These are phyloP conservation scores for Apocynum venetum DNA, from an alignment of 257 asterid species.

Conservation along the genomic window DNA sequence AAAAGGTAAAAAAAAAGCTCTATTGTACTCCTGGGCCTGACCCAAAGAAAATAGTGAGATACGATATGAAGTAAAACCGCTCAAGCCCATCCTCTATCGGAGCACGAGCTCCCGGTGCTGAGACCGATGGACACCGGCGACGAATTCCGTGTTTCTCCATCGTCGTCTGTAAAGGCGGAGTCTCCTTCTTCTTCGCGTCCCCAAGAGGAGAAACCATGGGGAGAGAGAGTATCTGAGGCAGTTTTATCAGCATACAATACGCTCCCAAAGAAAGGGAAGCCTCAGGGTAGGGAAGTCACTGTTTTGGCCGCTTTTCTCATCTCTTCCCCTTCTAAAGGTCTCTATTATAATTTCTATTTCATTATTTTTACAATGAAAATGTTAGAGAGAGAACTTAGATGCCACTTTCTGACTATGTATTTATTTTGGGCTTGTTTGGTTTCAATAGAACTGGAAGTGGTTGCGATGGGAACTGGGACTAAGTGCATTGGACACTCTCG, in stretches of 20 bases:
- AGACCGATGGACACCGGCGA: not conserved
- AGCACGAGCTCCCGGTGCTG: not conserved
- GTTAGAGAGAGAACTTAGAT: not conserved
- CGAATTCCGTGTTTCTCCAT: not conserved
- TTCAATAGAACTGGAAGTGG: conserved; percentile 54
- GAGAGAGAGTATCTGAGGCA: conserved; percentile 50
- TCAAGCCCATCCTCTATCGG: not conserved
- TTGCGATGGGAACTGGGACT: conserved; percentile 92
- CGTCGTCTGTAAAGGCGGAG: not conserved
- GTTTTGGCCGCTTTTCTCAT: conserved; percentile 85
- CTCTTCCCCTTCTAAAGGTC: conserved; percentile 67
- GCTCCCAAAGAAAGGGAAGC: conserved; percentile 89
- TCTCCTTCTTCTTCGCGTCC: conserved; percentile 6
- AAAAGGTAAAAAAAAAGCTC: no score
- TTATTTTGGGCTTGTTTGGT: not conserved
- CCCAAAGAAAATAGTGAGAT: not conserved
- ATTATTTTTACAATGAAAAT: not conserved
- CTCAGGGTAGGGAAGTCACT: conserved; percentile 96
- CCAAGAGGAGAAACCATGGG: conserved; percentile 40
- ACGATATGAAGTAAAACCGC: no score
- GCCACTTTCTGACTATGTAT: not conserved
- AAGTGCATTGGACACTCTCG: conserved; percentile 75
- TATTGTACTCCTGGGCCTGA: not conserved
- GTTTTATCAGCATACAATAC: conserved; percentile 46
- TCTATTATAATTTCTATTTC: not conserved